Base-by-base conservation (phyloP, 371 early-diverging fungal genomes). In the Actinomucor elegans region DNA sequence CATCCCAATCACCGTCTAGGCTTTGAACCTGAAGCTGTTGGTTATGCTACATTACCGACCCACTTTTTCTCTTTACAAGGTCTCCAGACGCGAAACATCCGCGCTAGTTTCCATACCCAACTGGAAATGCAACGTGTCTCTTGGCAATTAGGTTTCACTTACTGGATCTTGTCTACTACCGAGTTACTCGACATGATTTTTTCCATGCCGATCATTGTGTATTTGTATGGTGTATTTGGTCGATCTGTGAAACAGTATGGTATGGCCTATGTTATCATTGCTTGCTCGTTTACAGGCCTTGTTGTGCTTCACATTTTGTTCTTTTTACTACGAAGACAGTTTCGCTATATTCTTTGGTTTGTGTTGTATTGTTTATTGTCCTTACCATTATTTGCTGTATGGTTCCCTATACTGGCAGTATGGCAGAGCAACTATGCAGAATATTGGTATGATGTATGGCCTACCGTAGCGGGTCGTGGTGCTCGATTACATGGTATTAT, bases 11-110 rank as follows among this genome's bases (percentile, higher is more conserved):
- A 67, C 40, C 66, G 65, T 1, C 53, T 78, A 18, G 79, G 69
- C 24, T 78, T 78, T 37, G 79, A 78, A 46, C 73, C 79, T 1
- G 73, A 71, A 45, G 75, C 79, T 3, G 63, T 75, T 26, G 75
- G 65, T 6, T 75, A 73, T 43, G 56, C 69, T 8, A 73, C 68
- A 0, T 20, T 78, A 8, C 79, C 79, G 2, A 69, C 71, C 15
- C 62, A 68, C 10, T 67, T 73, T 18, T 65, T 64, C 37, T 63
- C 66, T 10, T 48, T 78, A 0, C 79, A 78, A 27, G 79, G 62
- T 0, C 64, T 71, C 5, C 67, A 69, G 34, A 61, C 57, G 8
- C 66, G 79, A 0, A 61, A 57, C 11, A 24, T 78, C 5, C 59
- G 71, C 5, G 54, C 72, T 7, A 51, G 63, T 2, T 71, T 78